Evolutionary conservation across 768 basidiomycete species (phyloP), one percentile per base, ranked within the genome.

Genomic region (Cystobasidium onofrii): DNA sequence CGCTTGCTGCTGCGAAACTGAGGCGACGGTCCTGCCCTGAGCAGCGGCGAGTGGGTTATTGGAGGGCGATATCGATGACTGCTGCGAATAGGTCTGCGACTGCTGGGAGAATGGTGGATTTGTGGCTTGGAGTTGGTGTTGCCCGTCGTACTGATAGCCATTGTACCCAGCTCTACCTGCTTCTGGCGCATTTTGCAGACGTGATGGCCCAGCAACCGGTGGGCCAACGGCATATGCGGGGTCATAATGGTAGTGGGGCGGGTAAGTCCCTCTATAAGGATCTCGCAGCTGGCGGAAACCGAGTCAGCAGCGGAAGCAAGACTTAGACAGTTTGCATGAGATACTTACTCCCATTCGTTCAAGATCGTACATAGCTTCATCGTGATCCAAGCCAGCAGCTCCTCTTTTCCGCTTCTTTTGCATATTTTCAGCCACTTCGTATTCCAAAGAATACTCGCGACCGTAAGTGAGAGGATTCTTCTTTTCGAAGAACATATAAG

Each of bases 331-430:
- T n/a, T n/a, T n/a, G n/a, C n/a, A n/a, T n/a, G n/a, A n/a, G n/a
- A n/a, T n/a, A 76, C 78, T 70, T 52, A 79, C 78, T 6, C 77
- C 77, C 78, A 79, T 79, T 34, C 72, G 67, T 44, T 78, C 78
- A 2, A 79, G 64, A 60, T 79, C 78, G 0, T 57, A 64, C 62
- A 73, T 69, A 0, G 67, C 74, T 54, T 75, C 64, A 23, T 74
- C 76, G 6, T 76, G 73, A 17, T 79, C 78, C 6, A 79, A 57
- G 0, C 72, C 76, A 18, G 76, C 72, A 23, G 76, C 75, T 6
- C 75, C 76, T 6, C 75, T 50, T 23, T 76, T 69, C 36, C 76
- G 73, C 31, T 74, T 74, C 39, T 76, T 75, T 27, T 75, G 69
- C 36, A 78, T 31, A 12, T 76, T 66, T 69, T 74, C 77, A 0